A percentile compares a stretch with the other conserved stretches of the same genome.
Conservation (phyloP, 495 filamentous ascomycete species). For the Talaromyces liani region DNA sequence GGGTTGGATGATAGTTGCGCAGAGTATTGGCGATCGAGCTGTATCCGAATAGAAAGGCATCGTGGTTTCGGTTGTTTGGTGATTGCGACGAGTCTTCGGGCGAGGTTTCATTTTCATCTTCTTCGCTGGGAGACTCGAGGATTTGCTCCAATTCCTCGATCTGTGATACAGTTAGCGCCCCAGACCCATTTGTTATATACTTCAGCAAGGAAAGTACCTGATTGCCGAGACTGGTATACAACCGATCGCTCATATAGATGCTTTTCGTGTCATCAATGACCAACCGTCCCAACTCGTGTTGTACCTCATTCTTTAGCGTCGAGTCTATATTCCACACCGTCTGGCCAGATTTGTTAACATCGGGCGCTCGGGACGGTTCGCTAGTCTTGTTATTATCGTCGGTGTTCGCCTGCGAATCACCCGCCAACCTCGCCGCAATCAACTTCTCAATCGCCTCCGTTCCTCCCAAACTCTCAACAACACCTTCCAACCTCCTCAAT, state of each 20-base stretch:
- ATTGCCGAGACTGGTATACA: constrained; percentile 83
- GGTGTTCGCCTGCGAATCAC: background rate
- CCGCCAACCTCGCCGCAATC: background rate
- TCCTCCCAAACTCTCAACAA: constrained; percentile 60
- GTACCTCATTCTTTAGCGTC: constrained; percentile 12
- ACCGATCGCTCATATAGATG: constrained; percentile 80
- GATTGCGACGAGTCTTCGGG: constrained; percentile 40
- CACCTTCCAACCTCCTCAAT: constrained; percentile 70
- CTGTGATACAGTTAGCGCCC: constrained; percentile 24
- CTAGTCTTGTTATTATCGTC: background rate
- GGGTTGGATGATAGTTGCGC: constrained; percentile 44
- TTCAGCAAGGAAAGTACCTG: constrained; percentile 47
- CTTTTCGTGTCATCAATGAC: constrained; percentile 76
- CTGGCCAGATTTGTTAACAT: background rate
- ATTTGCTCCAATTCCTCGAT: constrained; percentile 67
- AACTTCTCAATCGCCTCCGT: constrained; percentile 2
- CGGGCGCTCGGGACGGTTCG: background rate
- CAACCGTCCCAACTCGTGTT: constrained; percentile 70
- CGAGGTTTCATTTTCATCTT: constrained; percentile 59
- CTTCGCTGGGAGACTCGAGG: constrained; percentile 54
- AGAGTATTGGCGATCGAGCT: constrained; percentile 47
- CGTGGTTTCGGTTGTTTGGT: constrained; percentile 41
- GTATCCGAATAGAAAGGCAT: constrained; percentile 64
- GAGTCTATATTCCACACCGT: constrained; percentile 8
- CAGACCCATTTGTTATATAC: background rate